Evolutionary conservation across 2,329 filamentous ascomycete genomes (phyloP).

Genomic region (Xylaria sp.): DNA sequence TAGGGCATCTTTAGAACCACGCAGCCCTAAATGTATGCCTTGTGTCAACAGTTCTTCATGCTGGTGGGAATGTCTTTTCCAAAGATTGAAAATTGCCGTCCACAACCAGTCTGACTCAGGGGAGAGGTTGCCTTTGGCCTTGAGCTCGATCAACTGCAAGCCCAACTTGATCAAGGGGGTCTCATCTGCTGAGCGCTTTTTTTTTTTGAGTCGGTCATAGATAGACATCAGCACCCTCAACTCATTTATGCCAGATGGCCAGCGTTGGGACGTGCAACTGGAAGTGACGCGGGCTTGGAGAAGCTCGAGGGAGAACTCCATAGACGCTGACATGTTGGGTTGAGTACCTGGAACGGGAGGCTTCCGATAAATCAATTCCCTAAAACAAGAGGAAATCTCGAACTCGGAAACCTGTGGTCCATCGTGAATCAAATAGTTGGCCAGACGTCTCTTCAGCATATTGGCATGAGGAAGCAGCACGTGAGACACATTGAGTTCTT

Average conservation of each 20-base stretch:
- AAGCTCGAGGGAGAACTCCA: conserved; percentile 15
- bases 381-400: conserved; percentile 9
- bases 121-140: not conserved
- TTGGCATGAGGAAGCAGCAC: conserved; percentile 9
- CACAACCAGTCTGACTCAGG: conserved; percentile 3
- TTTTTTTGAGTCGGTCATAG: conserved; percentile 4
- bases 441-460: conserved; percentile 13
- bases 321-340: conserved; percentile 13
- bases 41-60: conserved; percentile 9
- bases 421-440: conserved; percentile 12
- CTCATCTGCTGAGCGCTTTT: conserved; percentile 8
- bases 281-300: conserved; percentile 8
- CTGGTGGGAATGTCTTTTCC: conserved; percentile 7
- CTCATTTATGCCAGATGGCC: conserved; percentile 7
- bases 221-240: conserved; percentile 12
- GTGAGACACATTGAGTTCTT: conserved; percentile 4
- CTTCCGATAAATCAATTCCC: conserved; percentile 8
- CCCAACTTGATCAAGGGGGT: conserved; percentile 9
- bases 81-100: not conserved
- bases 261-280: conserved; percentile 6
- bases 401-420: conserved; percentile 7
- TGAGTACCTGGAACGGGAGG: conserved; percentile 7
- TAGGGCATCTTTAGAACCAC: not conserved
- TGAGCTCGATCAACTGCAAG: conserved; percentile 10
- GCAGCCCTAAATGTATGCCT: conserved; percentile 7